Evolutionary conservation across 169 alveolate species (phyloP).

Genomic region (Plasmodium malariae): DNA sequence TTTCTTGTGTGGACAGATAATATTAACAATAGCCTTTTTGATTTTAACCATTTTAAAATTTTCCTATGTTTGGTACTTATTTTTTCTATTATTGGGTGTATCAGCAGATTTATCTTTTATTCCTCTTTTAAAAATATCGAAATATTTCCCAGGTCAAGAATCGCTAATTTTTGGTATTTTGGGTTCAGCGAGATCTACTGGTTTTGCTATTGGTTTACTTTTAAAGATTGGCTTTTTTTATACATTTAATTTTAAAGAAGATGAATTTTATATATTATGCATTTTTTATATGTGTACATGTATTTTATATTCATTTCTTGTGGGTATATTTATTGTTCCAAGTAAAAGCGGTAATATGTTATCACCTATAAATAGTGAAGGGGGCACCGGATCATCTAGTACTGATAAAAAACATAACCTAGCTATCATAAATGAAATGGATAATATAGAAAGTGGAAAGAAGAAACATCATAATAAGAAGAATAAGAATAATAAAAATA

Average conservation of each 20-base stretch:
- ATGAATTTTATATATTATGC: slow-evolving; percentile 61
- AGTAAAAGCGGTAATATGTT: not conserved
- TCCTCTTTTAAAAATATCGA: slow-evolving; percentile 69
- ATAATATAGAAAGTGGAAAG: slow-evolving; percentile 23
- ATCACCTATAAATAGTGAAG: slow-evolving; percentile 3
- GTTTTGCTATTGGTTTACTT: slow-evolving; percentile 44
- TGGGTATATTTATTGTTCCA: slow-evolving; percentile 66
- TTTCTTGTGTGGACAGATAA: slow-evolving; percentile 53
- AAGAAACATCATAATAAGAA: not conserved
- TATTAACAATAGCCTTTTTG: slow-evolving; percentile 37
- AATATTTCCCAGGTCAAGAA: slow-evolving; percentile 49
- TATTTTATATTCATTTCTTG: slow-evolving; percentile 26
- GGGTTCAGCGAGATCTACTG: slow-evolving; percentile 69
- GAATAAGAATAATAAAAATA: not conserved
- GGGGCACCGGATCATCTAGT: slow-evolving; percentile 43
- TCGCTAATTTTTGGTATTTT: slow-evolving; percentile 70
- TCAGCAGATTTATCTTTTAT: slow-evolving; percentile 72
- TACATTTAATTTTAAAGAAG: slow-evolving; percentile 9
- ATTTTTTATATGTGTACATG: slow-evolving; percentile 29
- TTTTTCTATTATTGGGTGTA: slow-evolving; percentile 58
- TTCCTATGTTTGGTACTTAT: slow-evolving; percentile 64
- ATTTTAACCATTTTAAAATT: slow-evolving; percentile 4
- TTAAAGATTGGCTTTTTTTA: slow-evolving; percentile 43
- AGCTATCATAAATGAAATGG: slow-evolving; percentile 31
- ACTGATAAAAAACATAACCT: slow-evolving; percentile 16